Evolutionary conservation across 2,329 filamentous ascomycete species (phyloP).

Genomic region (Tolypocladium paradoxum): DNA sequence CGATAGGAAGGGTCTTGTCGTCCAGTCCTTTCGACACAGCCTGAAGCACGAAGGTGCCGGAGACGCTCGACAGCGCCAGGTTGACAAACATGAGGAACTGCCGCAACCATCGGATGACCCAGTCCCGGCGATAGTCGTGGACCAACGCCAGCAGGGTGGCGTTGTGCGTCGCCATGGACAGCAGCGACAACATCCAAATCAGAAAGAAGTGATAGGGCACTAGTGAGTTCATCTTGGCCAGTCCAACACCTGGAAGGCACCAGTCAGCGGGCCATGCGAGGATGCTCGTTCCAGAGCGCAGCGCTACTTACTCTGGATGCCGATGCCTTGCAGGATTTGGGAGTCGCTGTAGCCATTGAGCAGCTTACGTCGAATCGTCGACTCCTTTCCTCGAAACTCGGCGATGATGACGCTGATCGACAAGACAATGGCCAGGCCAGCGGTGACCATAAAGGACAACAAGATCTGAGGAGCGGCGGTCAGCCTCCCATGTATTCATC

Average conservation of each 20-base stretch:
- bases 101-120: slow-evolving; percentile 55
- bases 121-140: slow-evolving; percentile 55
- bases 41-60: slow-evolving; percentile 45
- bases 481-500: not conserved
- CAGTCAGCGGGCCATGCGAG: not conserved
- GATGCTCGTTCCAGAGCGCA: not conserved
- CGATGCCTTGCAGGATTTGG: slow-evolving; percentile 58
- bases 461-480: slow-evolving; percentile 33
- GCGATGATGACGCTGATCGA: slow-evolving; percentile 45
- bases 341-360: slow-evolving; percentile 57
- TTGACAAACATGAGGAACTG: slow-evolving; percentile 58
- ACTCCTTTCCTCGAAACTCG: slow-evolving; percentile 35
- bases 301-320: slow-evolving; percentile 39
- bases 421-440: slow-evolving; percentile 43
- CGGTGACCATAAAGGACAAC: slow-evolving; percentile 57
- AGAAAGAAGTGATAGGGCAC: slow-evolving; percentile 62
- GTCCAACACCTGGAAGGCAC: slow-evolving; percentile 31
- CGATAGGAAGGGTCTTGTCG: slow-evolving; percentile 44
- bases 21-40: slow-evolving; percentile 40
- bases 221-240: slow-evolving; percentile 47
- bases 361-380: slow-evolving; percentile 49
- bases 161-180: slow-evolving; percentile 57
- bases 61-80: slow-evolving; percentile 44
- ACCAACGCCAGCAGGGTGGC: slow-evolving; percentile 53
- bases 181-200: slow-evolving; percentile 55